Conservation (phyloP, 495 filamentous ascomycete species). For the Bombardia bombarda region DNA sequence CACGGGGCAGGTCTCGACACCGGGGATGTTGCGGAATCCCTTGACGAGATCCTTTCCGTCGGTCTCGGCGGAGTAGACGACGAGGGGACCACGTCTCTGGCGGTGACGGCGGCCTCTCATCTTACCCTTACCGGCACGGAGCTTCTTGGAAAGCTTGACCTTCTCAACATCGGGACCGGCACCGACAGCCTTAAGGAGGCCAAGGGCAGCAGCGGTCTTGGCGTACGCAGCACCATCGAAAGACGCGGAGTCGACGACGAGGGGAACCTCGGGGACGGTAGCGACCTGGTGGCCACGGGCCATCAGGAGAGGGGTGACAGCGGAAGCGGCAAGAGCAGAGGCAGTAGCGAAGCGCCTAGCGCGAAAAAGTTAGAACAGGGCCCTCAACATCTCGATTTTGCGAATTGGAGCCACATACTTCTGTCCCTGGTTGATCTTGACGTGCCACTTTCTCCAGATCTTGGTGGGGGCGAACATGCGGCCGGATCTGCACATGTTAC, state of each 20-base stretch:
- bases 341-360: conserved; percentile 89
- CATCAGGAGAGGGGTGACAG: conserved; percentile 84
- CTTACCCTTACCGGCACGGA: conserved; percentile 97
- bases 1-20: conserved; percentile 94
- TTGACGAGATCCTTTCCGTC: conserved; percentile 86
- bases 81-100: conserved; percentile 92
- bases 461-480: conserved; percentile 99
- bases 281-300: conserved; percentile 95
- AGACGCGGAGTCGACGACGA: conserved; percentile 83
- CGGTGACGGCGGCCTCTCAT: conserved; percentile 86
- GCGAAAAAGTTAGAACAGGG: conserved; percentile 2
- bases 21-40: conserved; percentile 96
- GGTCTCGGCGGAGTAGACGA: conserved; percentile 89
- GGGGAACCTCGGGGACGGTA: conserved; percentile 88
- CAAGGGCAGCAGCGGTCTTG: conserved; percentile 84
- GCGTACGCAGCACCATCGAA: conserved; percentile 68
- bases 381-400: background rate
- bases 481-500: conserved; percentile 99
- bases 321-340: conserved; percentile 93
- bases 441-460: conserved; percentile 99
- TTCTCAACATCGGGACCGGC: conserved; percentile 86
- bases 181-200: conserved; percentile 81
- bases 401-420: conserved; percentile 49
- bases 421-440: conserved; percentile 98
- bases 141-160: conserved; percentile 87